These are phyloP conservation scores for Saccharomycopsis guyanensis DNA, from an alignment of 805 yeast species.

Conservation along the genomic window DNA sequence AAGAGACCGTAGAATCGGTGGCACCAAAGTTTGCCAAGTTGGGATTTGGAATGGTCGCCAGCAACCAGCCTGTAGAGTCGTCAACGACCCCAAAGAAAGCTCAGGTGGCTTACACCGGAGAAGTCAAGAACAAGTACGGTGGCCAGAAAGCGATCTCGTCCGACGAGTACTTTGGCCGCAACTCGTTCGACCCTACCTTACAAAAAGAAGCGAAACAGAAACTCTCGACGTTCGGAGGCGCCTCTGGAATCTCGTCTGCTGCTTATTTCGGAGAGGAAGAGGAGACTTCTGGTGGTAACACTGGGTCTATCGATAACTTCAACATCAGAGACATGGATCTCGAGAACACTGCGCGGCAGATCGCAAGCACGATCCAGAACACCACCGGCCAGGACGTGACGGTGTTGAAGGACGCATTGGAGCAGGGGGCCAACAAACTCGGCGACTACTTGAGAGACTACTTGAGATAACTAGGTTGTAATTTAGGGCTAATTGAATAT, in stretches of 20 bases:
- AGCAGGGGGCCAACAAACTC: constrained; percentile 86
- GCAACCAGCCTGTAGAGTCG: constrained; percentile 44
- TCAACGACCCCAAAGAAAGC: constrained; percentile 27
- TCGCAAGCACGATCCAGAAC: constrained; percentile 61
- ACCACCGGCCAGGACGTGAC: constrained; percentile 86
- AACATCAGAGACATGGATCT: constrained; percentile 36
- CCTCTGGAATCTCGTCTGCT: constrained; percentile 85
- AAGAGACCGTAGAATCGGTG: constrained; percentile 35
- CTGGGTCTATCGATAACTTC: constrained; percentile 25
- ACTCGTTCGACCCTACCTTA: constrained; percentile 68
- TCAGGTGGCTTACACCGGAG: constrained; percentile 62
- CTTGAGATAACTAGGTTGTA: constrained; percentile 49
- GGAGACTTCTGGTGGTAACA: constrained; percentile 28
- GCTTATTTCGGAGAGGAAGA: constrained; percentile 88
- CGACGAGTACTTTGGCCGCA: constrained; percentile 89
- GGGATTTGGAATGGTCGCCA: constrained; percentile 84
- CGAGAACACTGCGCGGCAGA: constrained; percentile 51
- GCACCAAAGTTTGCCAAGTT: constrained; percentile 71
- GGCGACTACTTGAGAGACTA: constrained; percentile 84
- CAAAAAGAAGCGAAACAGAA: constrained; percentile 77
- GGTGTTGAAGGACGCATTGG: constrained; percentile 83
- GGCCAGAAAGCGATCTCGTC: constrained; percentile 91
- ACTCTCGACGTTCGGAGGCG: constrained; percentile 73
- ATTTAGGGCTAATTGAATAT: too few relatives aligned
- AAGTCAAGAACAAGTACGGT: constrained; percentile 72